phyloP scores from a whole-genome alignment of 2,329 filamentous ascomycete genomes.

The Fusarium annulatum region DNA sequence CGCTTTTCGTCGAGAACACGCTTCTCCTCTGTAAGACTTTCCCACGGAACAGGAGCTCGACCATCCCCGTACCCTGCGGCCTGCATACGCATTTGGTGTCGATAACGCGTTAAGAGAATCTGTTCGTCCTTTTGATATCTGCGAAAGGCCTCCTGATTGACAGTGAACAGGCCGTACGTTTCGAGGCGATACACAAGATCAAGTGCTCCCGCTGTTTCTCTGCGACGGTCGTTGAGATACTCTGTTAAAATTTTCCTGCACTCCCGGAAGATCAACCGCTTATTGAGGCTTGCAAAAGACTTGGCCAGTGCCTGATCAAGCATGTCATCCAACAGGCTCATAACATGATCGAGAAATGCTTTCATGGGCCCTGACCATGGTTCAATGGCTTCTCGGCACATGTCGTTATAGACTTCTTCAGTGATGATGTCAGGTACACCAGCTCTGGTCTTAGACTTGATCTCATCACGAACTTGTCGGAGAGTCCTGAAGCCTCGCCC shows the following conservation, averaged over 20 bases:
- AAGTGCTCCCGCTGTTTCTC: slow-evolving; percentile 53
- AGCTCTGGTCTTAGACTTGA: slow-evolving; percentile 63
- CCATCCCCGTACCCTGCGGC: slow-evolving; percentile 49
- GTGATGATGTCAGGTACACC: slow-evolving; percentile 70
- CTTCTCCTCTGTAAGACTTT: slow-evolving; percentile 61
- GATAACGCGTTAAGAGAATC: slow-evolving; percentile 57
- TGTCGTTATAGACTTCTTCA: slow-evolving; percentile 67
- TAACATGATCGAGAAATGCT: slow-evolving; percentile 59
- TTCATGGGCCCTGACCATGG: slow-evolving; percentile 68
- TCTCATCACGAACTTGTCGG: slow-evolving; percentile 64
- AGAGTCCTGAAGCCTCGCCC: slow-evolving; percentile 59
- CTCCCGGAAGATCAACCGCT: slow-evolving; percentile 62
- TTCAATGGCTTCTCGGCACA: slow-evolving; percentile 66
- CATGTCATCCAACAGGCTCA: slow-evolving; percentile 59
- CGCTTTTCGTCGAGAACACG: slow-evolving; percentile 56
- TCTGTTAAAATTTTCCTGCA: slow-evolving; percentile 55
- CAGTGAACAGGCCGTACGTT: slow-evolving; percentile 66
- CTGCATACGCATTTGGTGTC: slow-evolving; percentile 62
- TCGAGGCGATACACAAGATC: slow-evolving; percentile 64
- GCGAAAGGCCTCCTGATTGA: slow-evolving; percentile 61
- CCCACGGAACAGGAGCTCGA: slow-evolving; percentile 53
- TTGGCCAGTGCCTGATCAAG: slow-evolving; percentile 59
- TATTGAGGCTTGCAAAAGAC: slow-evolving; percentile 60
- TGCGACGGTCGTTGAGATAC: slow-evolving; percentile 57
- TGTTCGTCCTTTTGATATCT: slow-evolving; percentile 60